Conservation (phyloP, 2,329 filamentous ascomycete species). For the Lecanicillium sp. region DNA sequence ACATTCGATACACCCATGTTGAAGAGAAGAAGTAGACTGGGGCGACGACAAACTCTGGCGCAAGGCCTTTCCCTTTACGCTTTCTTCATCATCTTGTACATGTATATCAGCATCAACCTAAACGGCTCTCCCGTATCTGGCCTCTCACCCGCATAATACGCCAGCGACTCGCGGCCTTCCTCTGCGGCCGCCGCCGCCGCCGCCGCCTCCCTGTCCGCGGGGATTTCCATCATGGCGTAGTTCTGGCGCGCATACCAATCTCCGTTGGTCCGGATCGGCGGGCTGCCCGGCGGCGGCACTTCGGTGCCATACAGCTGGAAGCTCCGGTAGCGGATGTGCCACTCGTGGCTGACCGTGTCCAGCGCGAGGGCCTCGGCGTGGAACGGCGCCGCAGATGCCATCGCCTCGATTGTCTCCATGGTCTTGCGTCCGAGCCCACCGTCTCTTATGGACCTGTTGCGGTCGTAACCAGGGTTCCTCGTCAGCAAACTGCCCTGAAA, state of each 20-base stretch:
- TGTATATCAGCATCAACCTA: constrained; percentile 18
- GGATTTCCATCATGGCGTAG: constrained; percentile 16
- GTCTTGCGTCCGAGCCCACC: constrained; percentile 30
- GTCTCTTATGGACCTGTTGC: constrained; percentile 26
- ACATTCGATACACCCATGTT: no score
- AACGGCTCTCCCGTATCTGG: constrained; percentile 13
- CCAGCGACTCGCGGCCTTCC: constrained; percentile 10
- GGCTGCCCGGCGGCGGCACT: constrained; percentile 21
- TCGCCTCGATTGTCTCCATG: constrained; percentile 30
- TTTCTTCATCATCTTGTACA: constrained; percentile 20
- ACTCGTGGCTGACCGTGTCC: constrained; percentile 28
- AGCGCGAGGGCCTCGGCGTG: constrained; percentile 29
- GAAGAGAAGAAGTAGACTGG: no score
- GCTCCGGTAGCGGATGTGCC: constrained; percentile 22
- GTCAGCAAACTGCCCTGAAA: not conserved
- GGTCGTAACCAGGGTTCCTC: not conserved
- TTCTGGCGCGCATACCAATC: constrained; percentile 27
- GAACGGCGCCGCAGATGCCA: constrained; percentile 27
- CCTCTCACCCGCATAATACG: constrained; percentile 13
- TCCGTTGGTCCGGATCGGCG: constrained; percentile 23
- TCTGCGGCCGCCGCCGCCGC: constrained; percentile 13
- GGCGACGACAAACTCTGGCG: not conserved
- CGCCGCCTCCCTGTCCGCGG: not conserved
- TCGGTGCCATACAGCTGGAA: constrained; percentile 23
- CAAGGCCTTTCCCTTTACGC: not conserved